Percentiles rank a stretch among this genome's conserved stretches.
phyloP scores from a whole-genome alignment of 179 eudicot species.

The Corrigiola litoralis region DNA sequence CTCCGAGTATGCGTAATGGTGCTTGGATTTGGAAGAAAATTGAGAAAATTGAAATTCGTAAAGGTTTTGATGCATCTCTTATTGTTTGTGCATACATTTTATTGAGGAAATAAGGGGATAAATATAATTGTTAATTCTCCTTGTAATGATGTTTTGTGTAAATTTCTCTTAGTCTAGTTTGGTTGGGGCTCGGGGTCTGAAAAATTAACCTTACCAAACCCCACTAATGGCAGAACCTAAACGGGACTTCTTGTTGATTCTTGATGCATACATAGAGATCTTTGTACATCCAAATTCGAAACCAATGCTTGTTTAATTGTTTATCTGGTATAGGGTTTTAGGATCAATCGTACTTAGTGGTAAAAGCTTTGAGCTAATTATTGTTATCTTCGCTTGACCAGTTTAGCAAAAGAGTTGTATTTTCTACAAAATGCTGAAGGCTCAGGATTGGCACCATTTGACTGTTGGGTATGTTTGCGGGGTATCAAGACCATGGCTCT shows the following conservation, averaged over 20 bases:
- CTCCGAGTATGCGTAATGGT: neutral
- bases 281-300: no score
- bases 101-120: no score
- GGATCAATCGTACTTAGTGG: neutral
- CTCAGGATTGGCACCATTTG: constrained; percentile 90
- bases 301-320: neutral
- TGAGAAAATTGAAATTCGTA: neutral
- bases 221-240: no score
- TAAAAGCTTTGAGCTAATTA: neutral
- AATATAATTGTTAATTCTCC: no score
- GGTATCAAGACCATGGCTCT: constrained; percentile 98
- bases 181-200: no score
- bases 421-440: constrained; percentile 98
- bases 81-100: no score
- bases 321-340: neutral
- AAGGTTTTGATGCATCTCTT: neutral
- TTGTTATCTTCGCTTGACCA: constrained; percentile 23
- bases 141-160: no score
- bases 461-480: constrained; percentile 94
- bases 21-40: constrained; percentile 2
- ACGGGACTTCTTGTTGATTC: no score
- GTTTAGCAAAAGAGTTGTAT: constrained; percentile 80
- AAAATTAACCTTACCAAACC: no score
- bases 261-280: no score
- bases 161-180: no score